These are phyloP conservation scores for Porphyrellus sp. DNA, from an alignment of 1,284 basidiomycete genomes.

Conservation along the genomic window DNA sequence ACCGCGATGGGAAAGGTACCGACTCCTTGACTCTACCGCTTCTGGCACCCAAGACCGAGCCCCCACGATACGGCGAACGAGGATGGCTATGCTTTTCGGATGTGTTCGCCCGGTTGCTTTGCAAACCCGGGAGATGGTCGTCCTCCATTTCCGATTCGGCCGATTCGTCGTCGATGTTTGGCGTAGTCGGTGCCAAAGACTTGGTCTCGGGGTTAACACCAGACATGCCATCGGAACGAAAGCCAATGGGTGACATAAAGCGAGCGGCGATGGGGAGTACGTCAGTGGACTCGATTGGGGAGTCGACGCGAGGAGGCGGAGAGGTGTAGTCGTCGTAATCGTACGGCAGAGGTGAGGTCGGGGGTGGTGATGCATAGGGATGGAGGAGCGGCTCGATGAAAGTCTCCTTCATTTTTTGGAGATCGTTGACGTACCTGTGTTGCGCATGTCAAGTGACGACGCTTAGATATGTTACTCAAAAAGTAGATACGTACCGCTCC, in stretches of 20 bases:
- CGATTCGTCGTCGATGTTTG: constrained; percentile 70
- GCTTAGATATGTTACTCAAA: constrained; percentile 14
- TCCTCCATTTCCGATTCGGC: constrained; percentile 68
- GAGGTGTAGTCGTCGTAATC: constrained; percentile 61
- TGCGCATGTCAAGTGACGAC: constrained; percentile 12
- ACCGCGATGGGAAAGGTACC: constrained; percentile 73
- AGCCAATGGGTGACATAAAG: constrained; percentile 76
- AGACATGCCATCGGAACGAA: constrained; percentile 48
- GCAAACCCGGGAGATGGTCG: constrained; percentile 44
- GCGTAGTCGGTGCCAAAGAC: constrained; percentile 39
- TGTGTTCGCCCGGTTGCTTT: constrained; percentile 42
- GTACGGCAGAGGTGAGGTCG: constrained; percentile 52
- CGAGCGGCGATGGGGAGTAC: constrained; percentile 85
- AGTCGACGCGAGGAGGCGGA: constrained; percentile 44
- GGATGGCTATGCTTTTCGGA: constrained; percentile 64
- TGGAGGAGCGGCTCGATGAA: constrained; percentile 91
- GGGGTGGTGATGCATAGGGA: constrained; percentile 54
- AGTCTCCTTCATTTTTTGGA: constrained; percentile 87
- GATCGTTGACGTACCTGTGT: constrained; percentile 84
- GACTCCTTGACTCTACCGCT: constrained; percentile 32
- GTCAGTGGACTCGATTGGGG: constrained; percentile 66
- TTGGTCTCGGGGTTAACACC: constrained; percentile 41
- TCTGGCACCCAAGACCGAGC: constrained; percentile 44
- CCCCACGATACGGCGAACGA: constrained; percentile 69
- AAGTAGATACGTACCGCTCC: constrained; percentile 66